phyloP scores from a whole-genome alignment of 345 rosid species.

The Viola odorata region DNA sequence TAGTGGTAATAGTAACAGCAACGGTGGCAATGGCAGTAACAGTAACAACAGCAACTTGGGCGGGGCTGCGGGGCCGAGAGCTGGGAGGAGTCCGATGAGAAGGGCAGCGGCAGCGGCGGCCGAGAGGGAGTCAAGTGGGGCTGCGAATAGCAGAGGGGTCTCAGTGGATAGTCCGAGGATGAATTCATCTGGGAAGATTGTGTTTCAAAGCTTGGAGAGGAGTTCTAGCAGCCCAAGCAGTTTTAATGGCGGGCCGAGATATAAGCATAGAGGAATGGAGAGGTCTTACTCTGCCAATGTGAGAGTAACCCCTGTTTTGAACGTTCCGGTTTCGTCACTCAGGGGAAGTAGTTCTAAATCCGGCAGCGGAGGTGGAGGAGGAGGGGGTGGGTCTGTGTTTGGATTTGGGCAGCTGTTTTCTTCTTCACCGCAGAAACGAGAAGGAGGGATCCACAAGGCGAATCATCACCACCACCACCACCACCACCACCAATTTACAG shows the following conservation, averaged over 20 bases:
- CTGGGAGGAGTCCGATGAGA: slow-evolving; percentile 58
- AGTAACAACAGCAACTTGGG: not conserved
- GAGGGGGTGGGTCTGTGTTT: slow-evolving; percentile 12
- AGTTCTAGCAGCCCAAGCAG: slow-evolving; percentile 97
- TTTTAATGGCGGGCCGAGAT: slow-evolving; percentile 81
- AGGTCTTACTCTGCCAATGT: slow-evolving; percentile 82
- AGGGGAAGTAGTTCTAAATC: slow-evolving; percentile 22
- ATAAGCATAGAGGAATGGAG: slow-evolving; percentile 78
- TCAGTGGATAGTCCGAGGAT: slow-evolving; percentile 88
- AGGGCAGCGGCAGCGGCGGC: slow-evolving; percentile 13
- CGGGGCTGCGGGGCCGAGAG: slow-evolving; percentile 17
- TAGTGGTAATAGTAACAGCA: slow-evolving; percentile 15
- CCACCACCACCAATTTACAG: slow-evolving; percentile 5
- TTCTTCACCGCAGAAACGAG: slow-evolving; percentile 27
- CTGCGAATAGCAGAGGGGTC: slow-evolving; percentile 45
- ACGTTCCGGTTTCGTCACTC: slow-evolving; percentile 31
- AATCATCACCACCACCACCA: slow-evolving; percentile 8
- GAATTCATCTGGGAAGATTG: slow-evolving; percentile 89
- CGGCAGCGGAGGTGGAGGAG: too few species aligned
- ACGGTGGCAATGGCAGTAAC: slow-evolving; percentile 1
- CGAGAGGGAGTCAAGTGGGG: slow-evolving; percentile 27
- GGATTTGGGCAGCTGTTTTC: slow-evolving; percentile 27
- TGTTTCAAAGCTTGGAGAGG: slow-evolving; percentile 85
- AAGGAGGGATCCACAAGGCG: slow-evolving; percentile 6
- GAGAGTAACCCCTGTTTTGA: slow-evolving; percentile 32